Evolutionary conservation across 495 filamentous ascomycete species (phyloP), one percentile per base, ranked within the genome.

Genomic region (Xylaria castorea): DNA sequence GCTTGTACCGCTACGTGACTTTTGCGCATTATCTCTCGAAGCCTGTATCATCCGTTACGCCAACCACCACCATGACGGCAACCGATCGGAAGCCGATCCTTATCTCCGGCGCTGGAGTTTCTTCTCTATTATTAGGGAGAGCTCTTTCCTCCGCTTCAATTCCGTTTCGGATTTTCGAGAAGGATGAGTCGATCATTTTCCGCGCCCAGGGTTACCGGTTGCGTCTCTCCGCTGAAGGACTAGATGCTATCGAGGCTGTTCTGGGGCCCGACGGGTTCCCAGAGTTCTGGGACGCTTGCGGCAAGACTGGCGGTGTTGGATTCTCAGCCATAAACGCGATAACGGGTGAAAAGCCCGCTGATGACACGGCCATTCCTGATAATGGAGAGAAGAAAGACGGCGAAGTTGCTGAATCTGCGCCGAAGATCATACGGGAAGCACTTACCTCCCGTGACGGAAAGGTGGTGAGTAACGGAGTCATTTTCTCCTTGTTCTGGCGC

Each of bases 141-240:
- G 84, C 83, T 8, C 83, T 89, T 30, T 81, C 74, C 9, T 81
- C 74, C 11, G 78, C 84, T 61, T 70, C 71, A 0, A 86, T 87
- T 27, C 86, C 87, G n/a, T 88, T 86, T 77, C 76, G 72, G 18
- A 78, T 89, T 60, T 88, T 85, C 71, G 87, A 89, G 75, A 81
- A 83, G 25, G 87, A 89, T 67, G 68, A 77, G 7, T 85, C 83
- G 0, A 79, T 88, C 68, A 76, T 79, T 1, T 86, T 85, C 71
- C 86, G 87, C 50, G 85, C 82, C 3, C 87, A 88, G 67, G 87
- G 87, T 9, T 88, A 89, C 78, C 78, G 89, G 12, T 81, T 90
- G 7, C 84, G 87, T 38, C 82, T 90, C 7, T 86, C 84, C 1
- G 25, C 76, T 2, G 80, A 88, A 70, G 87, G 88, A 1, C 75